Evolutionary conservation across 148 eudicot genomes (phyloP), one percentile per base, ranked within the genome.

Genomic region (Linanthus parryae): DNA sequence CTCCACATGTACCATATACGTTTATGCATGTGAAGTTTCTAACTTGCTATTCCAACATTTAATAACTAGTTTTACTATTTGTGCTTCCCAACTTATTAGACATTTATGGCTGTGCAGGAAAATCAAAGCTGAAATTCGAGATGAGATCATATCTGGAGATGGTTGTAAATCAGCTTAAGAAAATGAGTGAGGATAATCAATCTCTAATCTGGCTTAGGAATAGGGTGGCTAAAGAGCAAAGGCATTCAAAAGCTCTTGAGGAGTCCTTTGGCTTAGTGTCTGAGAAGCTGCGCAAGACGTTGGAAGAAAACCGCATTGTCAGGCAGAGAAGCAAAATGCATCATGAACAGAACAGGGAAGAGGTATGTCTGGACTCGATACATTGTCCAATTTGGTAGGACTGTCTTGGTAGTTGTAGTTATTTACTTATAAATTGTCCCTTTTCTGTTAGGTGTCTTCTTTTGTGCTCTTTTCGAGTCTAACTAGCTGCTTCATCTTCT

Each of bases 121-220:
- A 84, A 67, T 35, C 88, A 15, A 79, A 31, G 44, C 68, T 81
- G 59, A 82, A 84, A 40, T 88, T 48, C 62, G 94, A 84, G 37
- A 48, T 68, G 61, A 65, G 57, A 38, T 79, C 96, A 6, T 79
- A 84, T 45, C 62, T 64, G 11, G 94, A 81, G 65, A 77, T 65
- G 77, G 89, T 88, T 6, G 71, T 84, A 1, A 52, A 34, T 19
- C 82, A 58, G 9, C 33, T 82, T 66, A 71, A 68, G 48, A 82
- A 77, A 45, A 85, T 89, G 95, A 62, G 62, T 34, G 91, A 85
- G 65, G 95, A 89, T 16, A 85, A 82, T 47, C 88, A 85, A 26
- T 78, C 73, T 19, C 68, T 89, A 14, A 31, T 53, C 1, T 75
- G 71, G 74, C 69, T 59, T 46, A 85, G 75, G 70, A 54, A 72